phyloP scores from a whole-genome alignment of 805 yeast species.

The Sugiyamaella smithiae region DNA sequence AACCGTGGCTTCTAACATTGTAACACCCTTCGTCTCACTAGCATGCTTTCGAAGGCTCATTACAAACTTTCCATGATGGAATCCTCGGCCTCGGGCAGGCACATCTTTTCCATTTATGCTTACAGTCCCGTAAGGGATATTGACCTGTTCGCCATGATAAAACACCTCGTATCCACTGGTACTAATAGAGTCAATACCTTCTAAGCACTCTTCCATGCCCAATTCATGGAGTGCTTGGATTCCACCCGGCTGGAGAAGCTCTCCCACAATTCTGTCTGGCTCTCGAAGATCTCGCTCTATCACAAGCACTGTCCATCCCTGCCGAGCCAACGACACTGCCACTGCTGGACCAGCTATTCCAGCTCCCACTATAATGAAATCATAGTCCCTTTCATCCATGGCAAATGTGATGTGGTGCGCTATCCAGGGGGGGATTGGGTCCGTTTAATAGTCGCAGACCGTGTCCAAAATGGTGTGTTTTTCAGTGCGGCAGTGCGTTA shows the following conservation, averaged over 20 bases:
- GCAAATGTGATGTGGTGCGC: background rate
- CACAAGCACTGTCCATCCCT: constrained; percentile 77
- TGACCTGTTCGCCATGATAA: constrained; percentile 54
- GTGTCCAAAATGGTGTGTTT: background rate
- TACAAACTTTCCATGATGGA: constrained; percentile 90
- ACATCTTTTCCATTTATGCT: constrained; percentile 7
- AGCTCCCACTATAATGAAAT: constrained; percentile 94
- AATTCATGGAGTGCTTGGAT: constrained; percentile 73
- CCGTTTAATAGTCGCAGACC: background rate
- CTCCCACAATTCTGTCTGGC: constrained; percentile 98
- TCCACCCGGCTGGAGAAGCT: constrained; percentile 96
- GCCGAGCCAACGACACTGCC: constrained; percentile 86
- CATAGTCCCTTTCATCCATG: constrained; percentile 44
- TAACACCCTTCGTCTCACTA: constrained; percentile 65
- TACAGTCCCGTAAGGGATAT: constrained; percentile 51
- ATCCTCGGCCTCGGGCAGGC: constrained; percentile 63
- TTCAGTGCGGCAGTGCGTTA: background rate
- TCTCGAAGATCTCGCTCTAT: constrained; percentile 85
- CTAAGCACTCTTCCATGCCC: constrained; percentile 76
- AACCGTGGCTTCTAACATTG: constrained; percentile 82
- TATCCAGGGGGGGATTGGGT: background rate
- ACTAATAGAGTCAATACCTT: constrained; percentile 71
- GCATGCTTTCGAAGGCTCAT: constrained; percentile 73
- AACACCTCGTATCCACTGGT: constrained; percentile 80
- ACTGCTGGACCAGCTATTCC: constrained; percentile 95